Evolutionary conservation across 345 rosid genomes (phyloP), one percentile per base, ranked within the genome.

Genomic region (Acer yangbiense): DNA sequence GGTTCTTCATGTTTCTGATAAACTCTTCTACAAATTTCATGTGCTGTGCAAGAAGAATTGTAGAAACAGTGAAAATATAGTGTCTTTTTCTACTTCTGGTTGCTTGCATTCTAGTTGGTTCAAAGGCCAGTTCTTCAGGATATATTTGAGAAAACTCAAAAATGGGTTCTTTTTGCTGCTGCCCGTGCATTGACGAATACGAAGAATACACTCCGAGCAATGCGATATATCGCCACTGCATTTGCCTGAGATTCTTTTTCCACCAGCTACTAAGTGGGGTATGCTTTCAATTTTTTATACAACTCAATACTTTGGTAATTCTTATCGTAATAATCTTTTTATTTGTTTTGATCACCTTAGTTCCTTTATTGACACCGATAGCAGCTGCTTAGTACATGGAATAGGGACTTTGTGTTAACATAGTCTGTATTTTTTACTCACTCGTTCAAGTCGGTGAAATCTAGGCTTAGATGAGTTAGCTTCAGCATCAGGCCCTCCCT

Each of bases 131-230:
- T 27, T 46, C 32, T 78, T 55, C 64, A 18, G 71, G 48, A 69
- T 64, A 68, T 71, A 58, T 57, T 70, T 46, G 54, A 23, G 27
- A 23, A 72, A 64, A 48, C 48, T 43, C 27, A 68, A 62, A 55
- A 9, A 90, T 88, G 94, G 88, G 89, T 74, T 83, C 86, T 35
- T 77, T 87, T 67, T 90, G 89, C 86, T 88, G 91, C 87, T 90
- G 93, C 46, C 83, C 85, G 9, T 77, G 90, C 41, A 70, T 79
- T n/a, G 90, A 87, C 80, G 94, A 90, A n/a, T 46, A 76, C 41
- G 92, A 90, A 32, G 94, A 87, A 68, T 83, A 82, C 76, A 70
- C 81, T 44, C 82, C 89, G 2, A 78, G 86, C 83, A 88, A 79
- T 82, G 82, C 90, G 7, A 61, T 87, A n/a, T 84, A 85, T 75